Evolutionary conservation across 371 early-diverging fungal genomes (phyloP).

Genomic region (Dinochytrium kinnereticum): DNA sequence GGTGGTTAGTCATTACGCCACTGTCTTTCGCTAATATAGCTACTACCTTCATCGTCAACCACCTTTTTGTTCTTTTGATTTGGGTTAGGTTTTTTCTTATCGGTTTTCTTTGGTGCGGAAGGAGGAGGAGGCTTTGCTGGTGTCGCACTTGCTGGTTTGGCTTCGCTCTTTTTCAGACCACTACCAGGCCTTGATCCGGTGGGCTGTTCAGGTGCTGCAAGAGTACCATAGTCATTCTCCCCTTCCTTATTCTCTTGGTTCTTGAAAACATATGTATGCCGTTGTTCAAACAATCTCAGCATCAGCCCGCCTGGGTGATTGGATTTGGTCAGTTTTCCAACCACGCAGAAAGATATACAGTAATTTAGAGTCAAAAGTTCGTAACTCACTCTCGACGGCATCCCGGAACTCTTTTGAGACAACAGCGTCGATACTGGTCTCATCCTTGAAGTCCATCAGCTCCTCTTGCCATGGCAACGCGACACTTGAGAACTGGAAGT

Average conservation of each 20-base stretch:
- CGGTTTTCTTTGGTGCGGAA: constrained; percentile 23
- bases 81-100: constrained; percentile 5
- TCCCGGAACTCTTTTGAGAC: constrained; percentile 19
- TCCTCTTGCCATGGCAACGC: constrained; percentile 22
- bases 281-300: constrained; percentile 13
- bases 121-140: constrained; percentile 4
- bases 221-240: background rate
- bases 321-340: background rate
- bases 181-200: background rate
- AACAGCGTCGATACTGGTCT: background rate
- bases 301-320: background rate
- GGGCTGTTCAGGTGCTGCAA: background rate
- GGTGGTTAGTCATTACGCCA: background rate
- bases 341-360: background rate
- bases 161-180: constrained; percentile 1
- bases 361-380: background rate
- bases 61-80: constrained; percentile 28
- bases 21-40: too few species aligned
- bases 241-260: background rate
- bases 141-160: background rate
- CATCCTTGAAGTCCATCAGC: constrained; percentile 16
- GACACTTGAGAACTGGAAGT: background rate
- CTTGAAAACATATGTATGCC: constrained; percentile 11
- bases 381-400: constrained; percentile 19
- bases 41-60: constrained; percentile 33